Base-by-base conservation (phyloP, 2,329 filamentous ascomycete genomes). In the Grosmannia clavigera region DNA sequence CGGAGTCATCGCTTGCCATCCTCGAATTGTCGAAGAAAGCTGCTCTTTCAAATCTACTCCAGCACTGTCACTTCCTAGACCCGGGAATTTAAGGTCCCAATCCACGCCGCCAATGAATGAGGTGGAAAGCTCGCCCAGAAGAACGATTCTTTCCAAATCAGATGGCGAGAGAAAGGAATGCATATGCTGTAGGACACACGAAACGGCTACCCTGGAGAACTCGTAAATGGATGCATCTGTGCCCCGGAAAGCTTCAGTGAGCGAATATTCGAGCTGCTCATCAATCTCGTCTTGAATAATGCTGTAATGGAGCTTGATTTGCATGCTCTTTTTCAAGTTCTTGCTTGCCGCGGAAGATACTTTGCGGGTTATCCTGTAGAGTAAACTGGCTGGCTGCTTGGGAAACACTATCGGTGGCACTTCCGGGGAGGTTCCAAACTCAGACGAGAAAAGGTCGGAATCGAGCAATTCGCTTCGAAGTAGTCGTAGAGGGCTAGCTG, bases 311-410 rank as follows among this genome's bases (percentile, higher is more conserved):
- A 96, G 78, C 55, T 82, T 82, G 31, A 97, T 77, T 19, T 86
- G 81, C 70, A 92, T 76, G 1, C 74, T 79, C 67, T 74, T 77
- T 48, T 68, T 68, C 1, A 69, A 71, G 62, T 72, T 73, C 16
- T 71, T 68, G 1, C 64, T 67, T 14, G 72, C 65, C 29, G 65
- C 67, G 0, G 70, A 65, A 0, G 65, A 66, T 0, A 65, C 60
- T 61, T 82, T 86, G 50, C 83, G 81, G 0, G 72, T 82, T 59
- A 96, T 87, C 68, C 86, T 90, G 74, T 95, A 96, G 0, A 92
- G 75, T 11, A 96, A 72, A 16, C 86, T 88, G 1, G 89, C 86
- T 0, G 92, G 89, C 66, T 96, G 90, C 64, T 87, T 87, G 0
- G 87, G 83, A 66, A 92, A 95, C 3, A 96, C 80, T 54, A 86